Evolutionary conservation across 176 grass and related monocot genomes (phyloP), one percentile per base, ranked within the genome.

Genomic region (Otatea glauca): DNA sequence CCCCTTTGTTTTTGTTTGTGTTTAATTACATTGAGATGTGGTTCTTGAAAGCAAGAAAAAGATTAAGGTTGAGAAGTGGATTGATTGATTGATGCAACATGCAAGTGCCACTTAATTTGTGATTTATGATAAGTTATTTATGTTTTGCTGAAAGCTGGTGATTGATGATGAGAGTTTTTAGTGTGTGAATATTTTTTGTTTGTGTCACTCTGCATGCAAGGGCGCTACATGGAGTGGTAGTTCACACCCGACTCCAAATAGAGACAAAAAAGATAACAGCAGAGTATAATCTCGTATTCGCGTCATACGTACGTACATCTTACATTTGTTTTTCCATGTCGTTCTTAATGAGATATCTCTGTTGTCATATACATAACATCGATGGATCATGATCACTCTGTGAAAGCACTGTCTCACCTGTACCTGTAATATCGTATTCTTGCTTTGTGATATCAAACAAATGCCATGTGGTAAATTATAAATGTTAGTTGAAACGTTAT

Each of bases 1-100:
- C 2, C 1, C 8, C 21, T 55, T 24, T 0, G 17, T 49, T 42
- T 74, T 58, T 48, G 5, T 73, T 10, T 15, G 59, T 21, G 35
- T 60, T 35, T 69, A 85, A 42, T 80, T 51, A 81, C 62, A 44
- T 76, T 75, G 66, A 80, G 68, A 70, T 69, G 42, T 27, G 48
- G 9, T 24, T 56, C 17, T 4, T 1, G 21, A 15, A 70, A 49
- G 37, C 42, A 45, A 47, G 29, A 7, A 39, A 45, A 58, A 16
- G n/a, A 9, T 41, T 29, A 72, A 12, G n/a, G 13, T 83, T 27
- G 25, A 66, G 13, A 51, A 45, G 25, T 41, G 13, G 44, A 50
- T 37, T 84, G 9, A 10, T 65, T 20, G 23, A 56, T 65, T 20
- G 18, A 56, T 58, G 39, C 2, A 48, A 17, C 27, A 71, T 83